Evolutionary conservation across 306 rosid species (phyloP), one percentile per base, ranked within the genome.

Genomic region (Fagus crenata): DNA sequence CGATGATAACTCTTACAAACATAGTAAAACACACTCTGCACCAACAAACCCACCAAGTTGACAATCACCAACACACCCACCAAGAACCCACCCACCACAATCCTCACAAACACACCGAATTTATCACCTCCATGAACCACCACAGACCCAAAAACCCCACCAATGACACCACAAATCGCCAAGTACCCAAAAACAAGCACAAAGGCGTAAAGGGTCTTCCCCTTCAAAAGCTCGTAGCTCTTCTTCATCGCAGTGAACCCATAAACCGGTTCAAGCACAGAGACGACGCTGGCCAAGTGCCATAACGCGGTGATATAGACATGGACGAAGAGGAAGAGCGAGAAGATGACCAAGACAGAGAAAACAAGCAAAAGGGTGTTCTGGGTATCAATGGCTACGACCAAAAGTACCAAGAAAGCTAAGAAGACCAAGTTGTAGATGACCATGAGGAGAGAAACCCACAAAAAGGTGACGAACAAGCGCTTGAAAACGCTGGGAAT

Each of bases 1-100:
- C 88, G 97, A 80, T 95, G 99, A 61, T 79, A 87, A 76, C 99
- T 95, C 81, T 95, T 95, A 79, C 98, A 95, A 3, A 95, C 97
- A 75, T 95, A 91, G 86, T 95, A 95, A 79, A 92, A 91, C 80
- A 95, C 98, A 59, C 99, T 95, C 86, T 95, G 98, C 67, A 87
- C 88, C 61, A 95, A 67, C 80, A 95, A 84, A 15, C 99, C 99
- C 42, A 96, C 90, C 78, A 96, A 78, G 13, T 92, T 92, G 12
- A 96, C 98, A 80, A 92, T 86, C 18, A 95, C 98, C 84, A 95
- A 80, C n/a, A 91, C 83, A 4, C 98, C 93, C 15, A 95, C 97
- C 59, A 95, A 75, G 59, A 95, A 86, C 1, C 99, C 99, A 22
- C 99, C 99, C 1, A 87, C 90, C 43, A 87, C 85, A 69, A 95